phyloP scores from a whole-genome alignment of 257 asterid genomes.

The Leonotis leonurus region DNA sequence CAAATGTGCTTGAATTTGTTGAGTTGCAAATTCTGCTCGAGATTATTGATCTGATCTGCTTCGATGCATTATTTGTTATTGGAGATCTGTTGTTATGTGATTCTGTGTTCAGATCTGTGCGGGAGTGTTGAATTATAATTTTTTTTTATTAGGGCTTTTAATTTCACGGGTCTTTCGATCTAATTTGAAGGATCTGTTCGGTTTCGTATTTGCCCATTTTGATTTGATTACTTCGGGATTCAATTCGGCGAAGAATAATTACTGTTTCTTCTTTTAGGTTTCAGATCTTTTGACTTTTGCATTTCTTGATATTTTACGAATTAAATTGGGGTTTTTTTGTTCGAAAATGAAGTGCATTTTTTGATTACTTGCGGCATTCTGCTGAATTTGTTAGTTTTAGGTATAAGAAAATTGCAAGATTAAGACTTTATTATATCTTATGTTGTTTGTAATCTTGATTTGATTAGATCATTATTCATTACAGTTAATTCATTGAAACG shows the following conservation, averaged over 20 bases:
- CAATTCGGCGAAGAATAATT: background rate
- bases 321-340: background rate
- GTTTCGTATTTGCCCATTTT: background rate
- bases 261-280: too few species aligned
- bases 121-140: constrained; percentile 18
- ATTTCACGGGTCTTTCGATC: too few species aligned
- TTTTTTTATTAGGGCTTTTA: constrained; percentile 22
- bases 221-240: constrained; percentile 9
- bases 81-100: constrained; percentile 31
- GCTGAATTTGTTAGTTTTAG: background rate
- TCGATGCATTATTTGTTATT: constrained; percentile 15
- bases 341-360: constrained; percentile 15
- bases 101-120: constrained; percentile 46
- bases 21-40: constrained; percentile 7
- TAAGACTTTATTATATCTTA: background rate
- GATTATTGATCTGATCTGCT: constrained; percentile 6
- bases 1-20: constrained; percentile 7
- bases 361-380: background rate
- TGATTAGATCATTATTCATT: background rate
- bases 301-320: background rate
- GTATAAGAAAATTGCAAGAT: background rate
- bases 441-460: background rate
- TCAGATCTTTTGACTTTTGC: constrained; percentile 16
- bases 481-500: too few species aligned
- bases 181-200: constrained; percentile 20